Evolutionary conservation across 2,329 filamentous ascomycete species (phyloP), one percentile per base, ranked within the genome.

Genomic region (Beauveria varroae): DNA sequence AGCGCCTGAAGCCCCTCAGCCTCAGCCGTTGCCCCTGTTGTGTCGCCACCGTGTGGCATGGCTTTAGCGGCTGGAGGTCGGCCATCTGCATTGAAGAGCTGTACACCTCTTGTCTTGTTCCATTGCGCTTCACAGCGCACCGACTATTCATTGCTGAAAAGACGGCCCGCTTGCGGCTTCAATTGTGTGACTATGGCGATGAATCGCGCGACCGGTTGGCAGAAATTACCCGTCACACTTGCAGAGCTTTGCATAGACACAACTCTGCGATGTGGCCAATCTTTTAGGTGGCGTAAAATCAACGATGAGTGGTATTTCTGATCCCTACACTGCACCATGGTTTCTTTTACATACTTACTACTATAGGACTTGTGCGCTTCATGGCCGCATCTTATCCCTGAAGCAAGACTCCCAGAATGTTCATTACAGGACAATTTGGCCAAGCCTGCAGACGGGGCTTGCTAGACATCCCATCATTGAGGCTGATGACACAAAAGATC

Each of bases 231-330:
- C 26, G 78, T 97, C 46, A 89, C 81, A 63, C 77, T 96, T 40
- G 84, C 87, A 4, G 95, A 99, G 72, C 83, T 99, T 4, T 97
- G 91, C 72, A 92, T 99, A 66, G 91, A 96, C 68, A 99, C 93
- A 0, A 96, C 92, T 0, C 79, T 99, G 40, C 87, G 93, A 64
- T 99, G 95, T 72, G 95, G 95, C 3, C 95, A 99, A 73, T 96
- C 93, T 0, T 99, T 99, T 68, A 87, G 93, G 78, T 99, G 95
- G 95, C 88, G 88, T 64, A 92, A 93, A 71, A 85, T 91, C 54
- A 83, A 86, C 49, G 86, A 93, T 72, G 88, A 93, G 79, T 99
- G 95, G 95, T 90, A 68, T 65, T 72, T 6, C 51, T 3, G 14
- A 18, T 24, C 28, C n/a, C 49, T 54, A 20, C 26, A 16, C 1